phyloP scores from a whole-genome alignment of 2,329 filamentous ascomycete species.

The Neofusicoccum sp. region DNA sequence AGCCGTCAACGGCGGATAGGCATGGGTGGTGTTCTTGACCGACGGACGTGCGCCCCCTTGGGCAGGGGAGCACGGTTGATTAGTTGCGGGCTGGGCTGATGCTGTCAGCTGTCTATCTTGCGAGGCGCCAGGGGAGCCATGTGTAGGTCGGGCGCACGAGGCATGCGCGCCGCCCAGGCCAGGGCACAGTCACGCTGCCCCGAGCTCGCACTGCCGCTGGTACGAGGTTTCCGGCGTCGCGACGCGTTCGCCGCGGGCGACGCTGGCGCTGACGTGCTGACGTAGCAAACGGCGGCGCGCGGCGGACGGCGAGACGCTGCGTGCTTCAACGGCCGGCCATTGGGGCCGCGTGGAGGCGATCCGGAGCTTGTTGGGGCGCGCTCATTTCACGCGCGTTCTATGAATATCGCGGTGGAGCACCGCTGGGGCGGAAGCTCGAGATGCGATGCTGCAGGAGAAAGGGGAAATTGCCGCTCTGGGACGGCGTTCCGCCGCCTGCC shows the following conservation, averaged over 20 bases:
- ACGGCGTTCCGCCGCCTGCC: neutral
- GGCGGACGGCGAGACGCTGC: neutral
- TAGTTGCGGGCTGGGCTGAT: conserved; percentile 4
- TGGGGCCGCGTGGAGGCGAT: neutral
- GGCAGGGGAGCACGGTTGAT: conserved; percentile 9
- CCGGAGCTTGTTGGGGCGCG: neutral
- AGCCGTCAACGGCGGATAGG: conserved; percentile 1
- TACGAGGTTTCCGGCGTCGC: too few species aligned
- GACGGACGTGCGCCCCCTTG: neutral
- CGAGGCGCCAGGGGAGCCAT: conserved; percentile 1
- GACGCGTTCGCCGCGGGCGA: neutral
- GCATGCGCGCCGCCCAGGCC: conserved; percentile 2
- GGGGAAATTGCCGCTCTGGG: neutral
- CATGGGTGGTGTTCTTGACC: neutral
- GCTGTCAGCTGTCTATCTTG: conserved; percentile 2
- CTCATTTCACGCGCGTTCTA: neutral
- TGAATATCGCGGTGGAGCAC: neutral
- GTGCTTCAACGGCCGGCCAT: conserved; percentile 14
- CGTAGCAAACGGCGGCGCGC: too few species aligned
- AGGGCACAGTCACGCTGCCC: neutral
- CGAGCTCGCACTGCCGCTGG: too few species aligned
- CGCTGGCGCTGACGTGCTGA: too few species aligned
- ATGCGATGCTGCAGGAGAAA: conserved; percentile 12
- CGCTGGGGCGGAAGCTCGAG: neutral
- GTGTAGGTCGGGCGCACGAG: conserved; percentile 11